These are phyloP conservation scores for Fusarium floridanum DNA, from an alignment of 2,329 filamentous ascomycete genomes.

Conservation along the genomic window DNA sequence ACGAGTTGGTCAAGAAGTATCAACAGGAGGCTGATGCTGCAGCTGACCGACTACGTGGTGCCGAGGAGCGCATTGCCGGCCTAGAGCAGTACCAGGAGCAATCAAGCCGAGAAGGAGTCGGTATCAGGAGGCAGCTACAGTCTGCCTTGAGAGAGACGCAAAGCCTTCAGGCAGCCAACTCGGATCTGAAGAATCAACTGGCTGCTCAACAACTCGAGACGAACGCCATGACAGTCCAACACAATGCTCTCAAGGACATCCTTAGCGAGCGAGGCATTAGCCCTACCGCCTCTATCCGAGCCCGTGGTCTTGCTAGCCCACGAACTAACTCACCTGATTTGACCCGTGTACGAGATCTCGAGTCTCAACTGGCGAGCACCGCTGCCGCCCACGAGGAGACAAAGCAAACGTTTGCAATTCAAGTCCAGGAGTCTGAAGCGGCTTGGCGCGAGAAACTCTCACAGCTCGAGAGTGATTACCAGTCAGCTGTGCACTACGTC, in stretches of 20 bases:
- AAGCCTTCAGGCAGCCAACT: constrained; percentile 81
- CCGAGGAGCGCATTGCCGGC: constrained; percentile 96
- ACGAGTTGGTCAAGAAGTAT: constrained; percentile 85
- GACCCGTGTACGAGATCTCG: constrained; percentile 83
- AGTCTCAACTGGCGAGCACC: constrained; percentile 85
- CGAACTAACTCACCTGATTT: constrained; percentile 85
- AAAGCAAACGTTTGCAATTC: constrained; percentile 79
- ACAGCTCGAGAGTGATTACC: constrained; percentile 96
- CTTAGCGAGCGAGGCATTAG: constrained; percentile 90
- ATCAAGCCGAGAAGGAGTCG: constrained; percentile 90
- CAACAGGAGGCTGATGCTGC: constrained; percentile 89
- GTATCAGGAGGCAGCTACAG: constrained; percentile 91
- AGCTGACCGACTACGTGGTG: constrained; percentile 88
- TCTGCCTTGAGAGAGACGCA: constrained; percentile 86
- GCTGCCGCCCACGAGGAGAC: constrained; percentile 88
- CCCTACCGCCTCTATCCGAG: constrained; percentile 77
- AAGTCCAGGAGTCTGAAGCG: constrained; percentile 88
- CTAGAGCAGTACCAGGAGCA: constrained; percentile 98
- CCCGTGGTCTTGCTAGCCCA: constrained; percentile 76
- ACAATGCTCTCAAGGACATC: constrained; percentile 93
- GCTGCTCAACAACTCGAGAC: constrained; percentile 90
- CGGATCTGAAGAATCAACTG: constrained; percentile 84
- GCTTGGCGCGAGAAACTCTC: constrained; percentile 93
- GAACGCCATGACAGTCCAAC: constrained; percentile 93
- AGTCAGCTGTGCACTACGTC: constrained; percentile 97